phyloP scores from a whole-genome alignment of 495 filamentous ascomycete genomes.

The Xylaria bambusicola region DNA sequence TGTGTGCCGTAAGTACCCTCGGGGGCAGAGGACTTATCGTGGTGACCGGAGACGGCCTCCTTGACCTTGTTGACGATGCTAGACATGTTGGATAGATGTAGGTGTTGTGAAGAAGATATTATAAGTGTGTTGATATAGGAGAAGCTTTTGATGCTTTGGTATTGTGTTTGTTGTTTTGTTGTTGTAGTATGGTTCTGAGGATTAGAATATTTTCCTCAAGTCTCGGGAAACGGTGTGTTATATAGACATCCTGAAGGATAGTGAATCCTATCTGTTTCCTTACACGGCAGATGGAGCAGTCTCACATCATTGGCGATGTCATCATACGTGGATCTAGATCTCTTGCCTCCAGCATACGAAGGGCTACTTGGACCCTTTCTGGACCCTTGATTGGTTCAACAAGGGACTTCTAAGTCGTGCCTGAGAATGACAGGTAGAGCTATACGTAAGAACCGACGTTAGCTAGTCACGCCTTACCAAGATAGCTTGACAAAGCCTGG shows the following conservation, averaged over 20 bases:
- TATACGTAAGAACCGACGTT: neutral
- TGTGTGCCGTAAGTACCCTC: constrained; percentile 50
- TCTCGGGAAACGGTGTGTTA: neutral
- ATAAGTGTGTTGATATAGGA: neutral
- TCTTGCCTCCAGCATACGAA: constrained; percentile 8
- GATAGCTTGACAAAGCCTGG: neutral
- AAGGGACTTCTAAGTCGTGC: neutral
- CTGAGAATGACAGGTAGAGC: neutral
- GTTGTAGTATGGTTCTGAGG: neutral
- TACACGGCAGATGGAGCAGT: neutral
- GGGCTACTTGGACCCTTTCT: no score
- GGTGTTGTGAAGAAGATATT: neutral
- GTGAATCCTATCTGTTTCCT: neutral
- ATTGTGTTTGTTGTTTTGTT: constrained; percentile 2
- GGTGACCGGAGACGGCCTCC: constrained; percentile 59
- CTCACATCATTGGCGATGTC: constrained; percentile 3
- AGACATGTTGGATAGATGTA: constrained; percentile 57
- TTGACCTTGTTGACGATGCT: constrained; percentile 73
- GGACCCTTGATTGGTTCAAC: neutral
- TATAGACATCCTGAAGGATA: neutral
- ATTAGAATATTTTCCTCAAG: neutral
- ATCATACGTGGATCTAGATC: constrained; percentile 16
- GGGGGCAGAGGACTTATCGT: constrained; percentile 33
- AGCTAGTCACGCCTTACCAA: neutral
- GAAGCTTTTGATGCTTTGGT: neutral